Conservation (phyloP, 495 filamentous ascomycete species). For the Neurospora tetrasperma region DNA sequence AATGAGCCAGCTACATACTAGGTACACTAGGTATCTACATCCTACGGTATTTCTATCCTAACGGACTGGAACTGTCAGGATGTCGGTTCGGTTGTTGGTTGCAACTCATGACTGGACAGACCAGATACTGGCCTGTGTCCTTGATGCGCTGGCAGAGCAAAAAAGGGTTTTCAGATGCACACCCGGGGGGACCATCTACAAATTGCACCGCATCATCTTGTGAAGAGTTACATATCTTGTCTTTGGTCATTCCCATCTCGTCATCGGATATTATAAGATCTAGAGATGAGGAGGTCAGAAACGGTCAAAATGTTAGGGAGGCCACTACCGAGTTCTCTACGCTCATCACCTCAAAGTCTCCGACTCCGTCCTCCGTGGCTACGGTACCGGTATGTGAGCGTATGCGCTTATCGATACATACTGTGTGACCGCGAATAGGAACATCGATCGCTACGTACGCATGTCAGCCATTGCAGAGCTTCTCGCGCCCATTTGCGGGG, state of each 20-base stretch:
- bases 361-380: not conserved
- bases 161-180: not conserved
- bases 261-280: not conserved
- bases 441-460: not conserved
- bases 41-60: not conserved
- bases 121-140: not conserved
- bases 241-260: not conserved
- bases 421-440: not conserved
- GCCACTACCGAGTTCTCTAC: not conserved
- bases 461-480: not conserved
- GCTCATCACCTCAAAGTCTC: not conserved
- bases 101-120: not conserved
- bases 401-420: not conserved
- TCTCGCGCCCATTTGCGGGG: not conserved
- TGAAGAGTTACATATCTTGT: not conserved
- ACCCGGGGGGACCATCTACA: not conserved
- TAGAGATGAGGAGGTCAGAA: not conserved
- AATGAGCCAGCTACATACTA: not conserved
- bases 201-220: not conserved
- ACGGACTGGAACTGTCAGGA: not conserved
- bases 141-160: not conserved
- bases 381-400: not conserved
- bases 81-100: not conserved
- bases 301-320: not conserved
- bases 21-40: not conserved